Evolutionary conservation across 2,329 filamentous ascomycete species (phyloP).

Genomic region (Trichoderma polysporum): DNA sequence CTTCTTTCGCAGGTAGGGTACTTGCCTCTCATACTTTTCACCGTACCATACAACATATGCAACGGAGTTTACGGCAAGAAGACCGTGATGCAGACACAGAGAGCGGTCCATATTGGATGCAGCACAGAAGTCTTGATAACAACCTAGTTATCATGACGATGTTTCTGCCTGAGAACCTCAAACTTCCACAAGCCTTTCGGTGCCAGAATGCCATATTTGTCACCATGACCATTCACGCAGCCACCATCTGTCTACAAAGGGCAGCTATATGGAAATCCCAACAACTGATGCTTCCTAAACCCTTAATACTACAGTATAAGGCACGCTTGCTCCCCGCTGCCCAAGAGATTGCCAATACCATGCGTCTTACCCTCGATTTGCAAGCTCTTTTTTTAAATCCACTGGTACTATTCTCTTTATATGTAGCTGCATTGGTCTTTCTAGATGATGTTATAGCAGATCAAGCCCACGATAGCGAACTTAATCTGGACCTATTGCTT

Average conservation of each 20-base stretch:
- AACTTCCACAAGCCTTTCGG: background rate
- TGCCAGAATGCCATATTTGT: background rate
- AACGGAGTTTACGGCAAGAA: background rate
- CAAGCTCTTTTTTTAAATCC: background rate
- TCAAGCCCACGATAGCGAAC: background rate
- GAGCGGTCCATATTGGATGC: background rate
- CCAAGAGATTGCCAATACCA: background rate
- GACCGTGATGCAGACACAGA: background rate
- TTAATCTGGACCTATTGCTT: background rate
- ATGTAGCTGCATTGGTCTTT: background rate
- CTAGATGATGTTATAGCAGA: background rate
- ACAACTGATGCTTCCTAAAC: background rate
- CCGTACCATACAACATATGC: background rate
- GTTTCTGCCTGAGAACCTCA: background rate
- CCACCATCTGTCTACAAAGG: background rate
- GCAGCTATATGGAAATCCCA: background rate
- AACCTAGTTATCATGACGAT: background rate
- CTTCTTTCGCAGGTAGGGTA: background rate
- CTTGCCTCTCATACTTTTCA: background rate
- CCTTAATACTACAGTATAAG: background rate
- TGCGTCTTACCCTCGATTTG: background rate
- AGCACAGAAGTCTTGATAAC: background rate
- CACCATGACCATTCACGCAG: background rate
- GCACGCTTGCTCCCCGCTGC: background rate
- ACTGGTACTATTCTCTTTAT: background rate